Evolutionary conservation across 2,329 filamentous ascomycete genomes (phyloP), one percentile per base, ranked within the genome.

Genomic region (Coniochaeta sp.): DNA sequence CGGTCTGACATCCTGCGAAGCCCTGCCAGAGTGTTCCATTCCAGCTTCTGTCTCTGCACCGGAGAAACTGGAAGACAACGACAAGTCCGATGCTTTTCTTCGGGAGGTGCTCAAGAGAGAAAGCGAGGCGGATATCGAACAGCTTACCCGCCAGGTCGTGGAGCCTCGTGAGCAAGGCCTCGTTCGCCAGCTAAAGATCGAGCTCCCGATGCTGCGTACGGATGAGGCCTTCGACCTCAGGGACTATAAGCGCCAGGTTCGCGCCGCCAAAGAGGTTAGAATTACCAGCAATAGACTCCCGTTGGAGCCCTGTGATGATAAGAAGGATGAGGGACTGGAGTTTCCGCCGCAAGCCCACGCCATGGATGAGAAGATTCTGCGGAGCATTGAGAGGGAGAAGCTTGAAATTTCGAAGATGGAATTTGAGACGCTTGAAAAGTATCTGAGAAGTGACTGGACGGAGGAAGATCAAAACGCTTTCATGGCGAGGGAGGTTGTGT

Each of bases 281-380:
- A 27, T 63, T 18, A 38, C 50, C 14, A 51, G 61, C 6, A 59
- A 62, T 42, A 48, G 55, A 12, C 55, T 65, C 8, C 62, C 61
- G 8, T 51, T 62, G 7, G 53, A 63, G 9, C 61, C 62, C 3
- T 53, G 49, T 6, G 55, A 60, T 24, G 22, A 49, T 9, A 54
- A 55, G 4, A 53, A 57, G 8, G 62, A 58, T 5, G 62, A 64
- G 52, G 61, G 60, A 3, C 52, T 65, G 14, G 54, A 59, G 47
- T 60, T 65, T 16, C 46, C 63, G 1, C n/a, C n/a, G 3, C 49
- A 10, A 3, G 32, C 53, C 18, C 40, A 35, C 1, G 28, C 46
- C 2, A 22, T 26, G 7, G 56, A 54, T 14, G 47, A 51, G 2
- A 27, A 28, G 1, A 9, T 60, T 2, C 53, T 60, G 54, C 51